Evolutionary conservation across 2,329 filamentous ascomycete species (phyloP), one percentile per base, ranked within the genome.

Genomic region (Orbilia ellipsospora): DNA sequence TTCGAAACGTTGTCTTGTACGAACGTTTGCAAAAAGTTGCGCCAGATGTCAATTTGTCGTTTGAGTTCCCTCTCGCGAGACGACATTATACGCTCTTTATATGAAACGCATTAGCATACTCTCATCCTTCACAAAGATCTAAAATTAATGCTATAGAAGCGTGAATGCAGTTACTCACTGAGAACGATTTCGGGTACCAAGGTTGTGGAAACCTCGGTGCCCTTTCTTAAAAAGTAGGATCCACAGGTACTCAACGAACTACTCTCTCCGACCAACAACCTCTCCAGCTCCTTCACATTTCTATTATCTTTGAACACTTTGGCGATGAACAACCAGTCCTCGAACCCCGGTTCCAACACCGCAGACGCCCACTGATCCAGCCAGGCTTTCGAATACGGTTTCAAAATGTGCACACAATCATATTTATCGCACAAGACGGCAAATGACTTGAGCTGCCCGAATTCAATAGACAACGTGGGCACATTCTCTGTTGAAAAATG

Each of bases 351-450:
- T 28, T 75, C 72, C 6, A 48, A 20, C 1, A 54, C 64, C 12
- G 60, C 57, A 3, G 51, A 18, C 0, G 26, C 72, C 72, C 72
- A 75, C 42, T 61, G 52, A 26, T 72, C 66, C 40, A 77, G 16
- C 73, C 73, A 77, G 12, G 18, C n/a, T 15, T 56, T 63, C 28
- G 65, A 69, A 45, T 67, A 77, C 8, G 60, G 36, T 2, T 63
- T 63, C 40, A 77, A 23, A 1, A 72, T 48, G 31, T 77, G 61
- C 10, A 77, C 55, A 26, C 73, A 77, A 20, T 77, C 73, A 66
- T 77, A 77, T 51, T 77, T 77, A 57, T 77, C 73, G 26, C 73
- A 77, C 20, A 77, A 28, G 23, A 77, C 67, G 8, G 73, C 73
- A 28, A 77, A 72, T 1, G 73, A 65, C 15, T 26, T 54, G 3